Percentiles rank a stretch among this genome's conserved stretches.
Evolutionary conservation across 441 rosid species (phyloP).

Genomic region (Capsella rubella): DNA sequence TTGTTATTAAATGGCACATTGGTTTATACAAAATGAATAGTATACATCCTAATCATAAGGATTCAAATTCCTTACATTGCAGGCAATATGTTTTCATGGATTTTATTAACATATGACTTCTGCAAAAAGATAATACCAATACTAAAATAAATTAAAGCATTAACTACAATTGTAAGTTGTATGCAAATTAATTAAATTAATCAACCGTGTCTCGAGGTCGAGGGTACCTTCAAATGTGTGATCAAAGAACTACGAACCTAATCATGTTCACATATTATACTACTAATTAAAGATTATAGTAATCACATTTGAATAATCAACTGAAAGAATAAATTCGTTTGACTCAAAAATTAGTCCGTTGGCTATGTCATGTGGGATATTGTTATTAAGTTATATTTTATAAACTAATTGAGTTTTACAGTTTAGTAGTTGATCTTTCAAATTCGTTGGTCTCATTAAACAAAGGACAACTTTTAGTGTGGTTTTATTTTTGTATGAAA

Average conservation of each 20-base stretch:
- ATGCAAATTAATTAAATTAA: conserved; percentile 34
- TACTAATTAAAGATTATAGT: not conserved
- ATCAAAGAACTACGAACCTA: conserved; percentile 29
- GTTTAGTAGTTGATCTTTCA: not conserved
- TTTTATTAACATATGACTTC: conserved; percentile 25
- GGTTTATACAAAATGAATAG: conserved; percentile 25
- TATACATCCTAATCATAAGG: conserved; percentile 30
- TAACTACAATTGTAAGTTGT: conserved; percentile 17
- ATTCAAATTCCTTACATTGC: conserved; percentile 30
- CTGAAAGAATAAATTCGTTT: not conserved
- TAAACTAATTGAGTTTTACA: not conserved
- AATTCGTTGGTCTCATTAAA: not conserved
- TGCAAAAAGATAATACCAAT: conserved; percentile 7
- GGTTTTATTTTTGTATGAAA: no score
- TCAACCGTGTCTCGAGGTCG: conserved; percentile 39
- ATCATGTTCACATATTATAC: conserved; percentile 10
- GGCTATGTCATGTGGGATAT: conserved; percentile 16
- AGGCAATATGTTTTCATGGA: conserved; percentile 32
- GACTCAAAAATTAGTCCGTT: conserved; percentile 16
- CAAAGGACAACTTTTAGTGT: not conserved
- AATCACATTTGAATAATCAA: not conserved
- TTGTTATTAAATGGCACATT: conserved; percentile 24
- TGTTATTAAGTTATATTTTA: not conserved
- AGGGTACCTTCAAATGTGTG: conserved; percentile 20
- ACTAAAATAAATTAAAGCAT: conserved; percentile 6